Conservation (phyloP, 169 alveolate genomes). For the Eimeria nieschulzi region DNA sequence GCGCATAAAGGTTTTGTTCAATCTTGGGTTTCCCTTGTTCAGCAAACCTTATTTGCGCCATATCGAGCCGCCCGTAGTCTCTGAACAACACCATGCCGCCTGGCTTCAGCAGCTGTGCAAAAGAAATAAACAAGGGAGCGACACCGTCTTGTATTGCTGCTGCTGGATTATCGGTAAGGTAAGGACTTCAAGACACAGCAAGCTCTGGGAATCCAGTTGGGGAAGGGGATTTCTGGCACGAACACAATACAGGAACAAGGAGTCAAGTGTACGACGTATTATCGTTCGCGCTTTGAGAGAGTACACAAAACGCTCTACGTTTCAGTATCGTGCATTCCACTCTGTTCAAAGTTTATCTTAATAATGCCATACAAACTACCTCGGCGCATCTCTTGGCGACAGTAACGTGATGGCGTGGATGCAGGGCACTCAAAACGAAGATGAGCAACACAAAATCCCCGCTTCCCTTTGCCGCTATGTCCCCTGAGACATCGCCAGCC, state of each 20-base stretch:
- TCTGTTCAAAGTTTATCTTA: no score
- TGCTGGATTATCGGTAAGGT: no score
- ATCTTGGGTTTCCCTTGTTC: slow-evolving; percentile 82
- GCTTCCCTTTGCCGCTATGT: slow-evolving; percentile 53
- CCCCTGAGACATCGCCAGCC: slow-evolving; percentile 13
- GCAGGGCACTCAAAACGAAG: slow-evolving; percentile 93
- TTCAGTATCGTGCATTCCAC: no score
- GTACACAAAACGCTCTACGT: no score
- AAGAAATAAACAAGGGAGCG: neutral
- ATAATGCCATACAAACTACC: slow-evolving; percentile 27
- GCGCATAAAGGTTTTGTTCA: slow-evolving; percentile 90
- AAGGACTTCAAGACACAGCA: no score
- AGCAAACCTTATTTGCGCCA: slow-evolving; percentile 90
- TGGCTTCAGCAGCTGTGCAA: slow-evolving; percentile 80
- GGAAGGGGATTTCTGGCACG: no score
- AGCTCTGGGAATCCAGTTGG: no score
- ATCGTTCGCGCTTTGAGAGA: no score
- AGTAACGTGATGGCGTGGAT: slow-evolving; percentile 87
- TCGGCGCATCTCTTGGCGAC: slow-evolving; percentile 82
- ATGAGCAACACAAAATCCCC: slow-evolving; percentile 89
- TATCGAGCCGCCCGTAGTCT: slow-evolving; percentile 94
- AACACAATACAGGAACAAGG: no score
- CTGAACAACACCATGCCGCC: slow-evolving; percentile 92
- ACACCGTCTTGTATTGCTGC: no score
- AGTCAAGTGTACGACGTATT: no score